phyloP scores from a whole-genome alignment of 2,329 filamentous ascomycete species.

The Helotiales sp. region DNA sequence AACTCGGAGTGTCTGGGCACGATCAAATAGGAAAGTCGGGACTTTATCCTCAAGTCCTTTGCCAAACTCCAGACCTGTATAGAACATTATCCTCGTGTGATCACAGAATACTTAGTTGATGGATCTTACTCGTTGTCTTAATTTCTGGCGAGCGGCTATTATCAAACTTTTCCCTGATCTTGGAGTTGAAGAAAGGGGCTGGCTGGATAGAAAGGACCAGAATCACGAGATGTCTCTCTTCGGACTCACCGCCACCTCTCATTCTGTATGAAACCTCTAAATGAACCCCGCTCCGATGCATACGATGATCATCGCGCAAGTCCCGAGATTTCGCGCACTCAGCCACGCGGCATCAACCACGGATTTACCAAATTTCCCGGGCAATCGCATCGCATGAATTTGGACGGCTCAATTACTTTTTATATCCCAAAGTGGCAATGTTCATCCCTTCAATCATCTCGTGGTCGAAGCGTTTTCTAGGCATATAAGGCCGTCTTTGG shows the following conservation, averaged over 20 bases:
- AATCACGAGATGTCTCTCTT: conserved; percentile 11
- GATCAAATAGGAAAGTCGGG: conserved; percentile 24
- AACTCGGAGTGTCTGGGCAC: conserved; percentile 22
- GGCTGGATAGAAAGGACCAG: conserved; percentile 4
- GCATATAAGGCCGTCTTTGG: conserved; percentile 10
- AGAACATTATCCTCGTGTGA: conserved; percentile 15
- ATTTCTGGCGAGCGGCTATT: conserved; percentile 4
- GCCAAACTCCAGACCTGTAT: neutral
- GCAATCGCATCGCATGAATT: conserved; percentile 17
- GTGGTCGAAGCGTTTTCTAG: conserved; percentile 5
- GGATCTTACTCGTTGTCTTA: neutral
- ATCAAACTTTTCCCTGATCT: neutral
- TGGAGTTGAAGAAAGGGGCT: neutral
- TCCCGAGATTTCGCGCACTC: conserved; percentile 12
- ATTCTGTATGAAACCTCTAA: conserved; percentile 16
- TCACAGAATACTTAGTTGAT: neutral
- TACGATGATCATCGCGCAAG: conserved; percentile 6
- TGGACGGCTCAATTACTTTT: neutral
- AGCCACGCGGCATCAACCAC: conserved; percentile 17
- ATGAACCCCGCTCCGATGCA: conserved; percentile 13
- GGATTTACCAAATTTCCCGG: conserved; percentile 9
- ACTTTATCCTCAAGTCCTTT: neutral
- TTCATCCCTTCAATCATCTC: conserved; percentile 12
- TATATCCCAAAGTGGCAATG: conserved; percentile 14
- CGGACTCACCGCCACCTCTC: conserved; percentile 13